A percentile compares a stretch with the other conserved stretches of the same genome.
These are phyloP conservation scores for Chalciporus sp. DNA, from an alignment of 1,284 basidiomycete genomes.

Conservation along the genomic window DNA sequence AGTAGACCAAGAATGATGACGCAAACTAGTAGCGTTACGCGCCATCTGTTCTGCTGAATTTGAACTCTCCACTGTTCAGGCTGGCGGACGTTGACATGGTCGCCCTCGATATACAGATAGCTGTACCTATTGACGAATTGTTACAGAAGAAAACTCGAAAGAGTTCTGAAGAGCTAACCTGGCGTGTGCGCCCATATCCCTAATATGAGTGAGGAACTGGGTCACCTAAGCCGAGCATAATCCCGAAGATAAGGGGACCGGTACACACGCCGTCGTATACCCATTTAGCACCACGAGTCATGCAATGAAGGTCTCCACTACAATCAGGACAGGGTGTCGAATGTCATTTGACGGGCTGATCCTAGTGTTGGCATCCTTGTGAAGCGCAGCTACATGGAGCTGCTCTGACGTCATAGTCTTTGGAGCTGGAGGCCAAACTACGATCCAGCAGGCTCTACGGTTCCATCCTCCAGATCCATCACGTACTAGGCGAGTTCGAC, in stretches of 20 bases:
- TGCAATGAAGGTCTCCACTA: constrained; percentile 59
- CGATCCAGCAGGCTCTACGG: constrained; percentile 9
- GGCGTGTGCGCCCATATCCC: constrained; percentile 30
- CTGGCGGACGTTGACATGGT: constrained; percentile 52
- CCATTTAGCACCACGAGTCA: constrained; percentile 51
- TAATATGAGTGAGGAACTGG: constrained; percentile 47
- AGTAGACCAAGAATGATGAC: neutral
- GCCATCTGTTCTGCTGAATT: constrained; percentile 51
- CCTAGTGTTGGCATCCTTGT: constrained; percentile 48
- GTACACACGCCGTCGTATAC: constrained; percentile 56
- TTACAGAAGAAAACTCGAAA: neutral
- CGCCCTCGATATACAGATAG: constrained; percentile 42
- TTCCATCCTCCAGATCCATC: constrained; percentile 43
- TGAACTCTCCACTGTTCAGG: constrained; percentile 53
- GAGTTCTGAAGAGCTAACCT: constrained; percentile 23
- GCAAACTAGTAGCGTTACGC: neutral
- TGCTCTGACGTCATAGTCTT: constrained; percentile 44
- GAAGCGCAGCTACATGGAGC: constrained; percentile 45
- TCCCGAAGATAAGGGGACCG: constrained; percentile 55
- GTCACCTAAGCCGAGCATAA: constrained; percentile 44
- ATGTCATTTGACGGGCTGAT: constrained; percentile 37
- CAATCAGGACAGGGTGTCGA: constrained; percentile 4
- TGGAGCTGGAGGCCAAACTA: constrained; percentile 31
- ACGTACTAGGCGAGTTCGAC: constrained; percentile 49
- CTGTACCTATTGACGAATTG: constrained; percentile 6